Percentiles rank a stretch among this genome's conserved stretches.
phyloP scores from a whole-genome alignment of 1,139 yeast genomes.

The Yamadazyma sp. region DNA sequence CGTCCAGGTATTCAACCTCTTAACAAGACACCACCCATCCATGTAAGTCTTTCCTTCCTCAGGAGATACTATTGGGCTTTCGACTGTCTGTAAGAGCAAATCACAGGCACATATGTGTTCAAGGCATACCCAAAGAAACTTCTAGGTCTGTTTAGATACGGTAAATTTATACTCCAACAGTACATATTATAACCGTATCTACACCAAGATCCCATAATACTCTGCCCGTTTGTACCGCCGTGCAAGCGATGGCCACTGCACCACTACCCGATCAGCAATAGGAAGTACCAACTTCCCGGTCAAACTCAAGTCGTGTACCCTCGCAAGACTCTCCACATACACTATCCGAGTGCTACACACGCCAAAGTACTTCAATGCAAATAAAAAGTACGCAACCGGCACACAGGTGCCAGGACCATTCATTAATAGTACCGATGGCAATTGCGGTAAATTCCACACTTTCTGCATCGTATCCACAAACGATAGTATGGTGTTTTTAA shows the following conservation, averaged over 20 bases:
- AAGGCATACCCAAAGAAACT: too few species aligned
- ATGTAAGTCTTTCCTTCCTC: too few species aligned
- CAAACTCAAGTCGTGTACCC: constrained; percentile 74
- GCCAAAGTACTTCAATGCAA: constrained; percentile 55
- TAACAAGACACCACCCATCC: too few species aligned
- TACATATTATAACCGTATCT: too few species aligned
- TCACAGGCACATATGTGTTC: too few species aligned
- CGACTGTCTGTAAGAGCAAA: too few species aligned
- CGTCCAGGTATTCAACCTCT: too few species aligned
- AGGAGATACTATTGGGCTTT: too few species aligned
- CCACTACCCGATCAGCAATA: constrained; percentile 72
- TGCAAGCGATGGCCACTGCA: constrained; percentile 82
- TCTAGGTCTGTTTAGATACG: too few species aligned
- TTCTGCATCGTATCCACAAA: constrained; percentile 27
- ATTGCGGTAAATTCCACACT: constrained; percentile 19
- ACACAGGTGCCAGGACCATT: constrained; percentile 97
- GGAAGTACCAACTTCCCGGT: constrained; percentile 74
- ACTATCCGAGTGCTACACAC: constrained; percentile 57
- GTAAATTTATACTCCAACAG: too few species aligned
- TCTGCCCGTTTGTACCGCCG: constrained; percentile 61
- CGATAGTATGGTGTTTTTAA: constrained; percentile 50
- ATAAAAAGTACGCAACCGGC: constrained; percentile 65
- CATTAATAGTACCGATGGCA: constrained; percentile 59
- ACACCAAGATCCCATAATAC: constrained; percentile 58
- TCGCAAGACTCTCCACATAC: constrained; percentile 85